Evolutionary conservation across 2,329 filamentous ascomycete species (phyloP).

Genomic region (Sphaerulina populicola): DNA sequence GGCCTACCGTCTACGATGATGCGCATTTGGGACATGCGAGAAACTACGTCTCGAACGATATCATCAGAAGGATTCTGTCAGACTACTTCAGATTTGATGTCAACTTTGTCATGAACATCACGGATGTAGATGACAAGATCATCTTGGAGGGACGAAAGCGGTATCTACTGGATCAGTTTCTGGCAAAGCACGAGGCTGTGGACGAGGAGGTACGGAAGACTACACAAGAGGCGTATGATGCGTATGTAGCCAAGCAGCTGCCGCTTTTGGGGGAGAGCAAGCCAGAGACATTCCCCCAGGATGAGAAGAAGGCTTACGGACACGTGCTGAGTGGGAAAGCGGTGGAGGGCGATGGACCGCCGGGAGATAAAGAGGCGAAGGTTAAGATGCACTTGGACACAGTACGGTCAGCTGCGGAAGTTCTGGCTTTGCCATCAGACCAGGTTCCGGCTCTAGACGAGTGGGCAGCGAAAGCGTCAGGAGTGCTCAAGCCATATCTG

Average conservation of each 20-base stretch:
- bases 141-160: conserved; percentile 64
- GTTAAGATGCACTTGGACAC: conserved; percentile 79
- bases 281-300: conserved; percentile 42
- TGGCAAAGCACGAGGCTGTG: conserved; percentile 42
- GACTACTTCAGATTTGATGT: conserved; percentile 79
- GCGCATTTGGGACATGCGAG: conserved; percentile 74
- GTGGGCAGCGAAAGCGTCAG: conserved; percentile 53
- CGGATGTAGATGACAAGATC: conserved; percentile 62
- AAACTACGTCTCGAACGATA: conserved; percentile 87
- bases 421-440: conserved; percentile 34
- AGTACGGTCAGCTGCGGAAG: conserved; percentile 46
- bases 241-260: conserved; percentile 61
- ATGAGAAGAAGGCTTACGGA: conserved; percentile 46
- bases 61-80: conserved; percentile 70
- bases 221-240: conserved; percentile 45
- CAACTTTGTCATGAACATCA: conserved; percentile 88
- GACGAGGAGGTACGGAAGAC: conserved; percentile 43
- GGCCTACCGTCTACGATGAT: conserved; percentile 72
- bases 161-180: conserved; percentile 64
- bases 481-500: conserved; percentile 72
- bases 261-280: conserved; percentile 42
- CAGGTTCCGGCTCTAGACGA: conserved; percentile 28
- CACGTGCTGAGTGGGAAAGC: conserved; percentile 49
- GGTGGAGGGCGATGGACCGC: conserved; percentile 44
- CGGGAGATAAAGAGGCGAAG: conserved; percentile 72